Evolutionary conservation across 768 basidiomycete species (phyloP).

Genomic region (Trametes meyenii): DNA sequence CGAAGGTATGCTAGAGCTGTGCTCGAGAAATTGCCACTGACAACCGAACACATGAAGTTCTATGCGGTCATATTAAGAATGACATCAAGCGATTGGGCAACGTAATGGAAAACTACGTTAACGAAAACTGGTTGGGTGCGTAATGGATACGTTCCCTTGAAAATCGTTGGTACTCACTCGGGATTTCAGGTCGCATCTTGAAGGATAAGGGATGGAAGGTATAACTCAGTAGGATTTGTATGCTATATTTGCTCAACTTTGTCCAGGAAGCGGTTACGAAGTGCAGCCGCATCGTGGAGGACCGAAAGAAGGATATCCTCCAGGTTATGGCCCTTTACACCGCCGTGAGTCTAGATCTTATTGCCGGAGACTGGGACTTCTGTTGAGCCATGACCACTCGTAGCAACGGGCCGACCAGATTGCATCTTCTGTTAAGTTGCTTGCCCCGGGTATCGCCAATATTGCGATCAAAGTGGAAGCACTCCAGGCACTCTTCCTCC

Average conservation of each 20-base stretch:
- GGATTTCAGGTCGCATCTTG: constrained; percentile 3
- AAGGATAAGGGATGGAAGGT: constrained; percentile 4
- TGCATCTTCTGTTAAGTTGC: background rate
- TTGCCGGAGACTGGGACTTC: too few species aligned
- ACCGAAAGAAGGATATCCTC: background rate
- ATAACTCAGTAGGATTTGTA: background rate
- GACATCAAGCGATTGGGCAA: background rate
- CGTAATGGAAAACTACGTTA: background rate
- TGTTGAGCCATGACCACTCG: background rate
- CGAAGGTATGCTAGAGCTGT: background rate
- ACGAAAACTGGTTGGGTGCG: background rate
- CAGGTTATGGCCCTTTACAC: background rate
- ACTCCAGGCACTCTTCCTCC: background rate
- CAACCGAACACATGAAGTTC: background rate
- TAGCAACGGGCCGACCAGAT: background rate
- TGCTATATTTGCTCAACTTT: background rate
- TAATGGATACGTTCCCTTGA: background rate
- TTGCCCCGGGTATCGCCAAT: background rate
- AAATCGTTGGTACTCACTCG: too few species aligned
- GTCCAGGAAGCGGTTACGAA: background rate
- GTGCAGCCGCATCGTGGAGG: background rate
- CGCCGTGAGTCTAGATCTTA: background rate
- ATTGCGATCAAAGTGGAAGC: background rate
- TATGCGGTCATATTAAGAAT: background rate
- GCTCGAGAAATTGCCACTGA: too few species aligned